A percentile compares a stretch with the other conserved stretches of the same genome.
Conservation (phyloP, 495 filamentous ascomycete genomes). For the Cetradonia linearis region DNA sequence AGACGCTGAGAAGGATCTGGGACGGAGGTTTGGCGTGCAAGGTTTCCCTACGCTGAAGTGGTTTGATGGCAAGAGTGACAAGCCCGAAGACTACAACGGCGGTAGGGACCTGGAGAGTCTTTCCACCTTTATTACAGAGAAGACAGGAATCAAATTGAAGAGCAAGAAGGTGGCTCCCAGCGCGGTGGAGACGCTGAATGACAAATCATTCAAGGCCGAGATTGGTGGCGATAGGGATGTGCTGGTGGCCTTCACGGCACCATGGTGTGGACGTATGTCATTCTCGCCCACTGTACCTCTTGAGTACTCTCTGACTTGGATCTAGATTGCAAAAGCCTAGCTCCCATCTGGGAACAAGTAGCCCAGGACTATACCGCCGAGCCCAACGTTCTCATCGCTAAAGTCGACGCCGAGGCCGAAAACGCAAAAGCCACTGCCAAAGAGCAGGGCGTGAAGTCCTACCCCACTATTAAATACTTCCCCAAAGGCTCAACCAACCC, state of each 20-base stretch:
- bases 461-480: conserved; percentile 98
- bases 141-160: conserved; percentile 75
- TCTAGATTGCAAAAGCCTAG: conserved; percentile 90
- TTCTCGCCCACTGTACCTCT: conserved; percentile 7
- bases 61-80: conserved; percentile 94
- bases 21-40: conserved; percentile 75
- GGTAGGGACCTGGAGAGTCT: conserved; percentile 84
- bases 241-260: conserved; percentile 90
- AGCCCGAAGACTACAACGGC: conserved; percentile 73
- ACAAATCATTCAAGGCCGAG: conserved; percentile 61
- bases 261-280: conserved; percentile 91
- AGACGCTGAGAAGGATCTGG: conserved; percentile 74
- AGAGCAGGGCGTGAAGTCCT: conserved; percentile 69
- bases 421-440: conserved; percentile 67
- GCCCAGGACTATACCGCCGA: conserved; percentile 76
- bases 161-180: conserved; percentile 60
- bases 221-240: conserved; percentile 85
- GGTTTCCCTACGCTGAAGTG: conserved; percentile 97
- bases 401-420: conserved; percentile 86
- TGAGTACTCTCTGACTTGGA: conserved; percentile 22
- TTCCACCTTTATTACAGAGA: conserved; percentile 68
- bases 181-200: conserved; percentile 68
- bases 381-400: conserved; percentile 69
- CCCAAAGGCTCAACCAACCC: conserved; percentile 71
- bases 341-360: conserved; percentile 80